Evolutionary conservation across 371 early-diverging fungal species (phyloP), one percentile per base, ranked within the genome.

Genomic region (Mortierella sp.): DNA sequence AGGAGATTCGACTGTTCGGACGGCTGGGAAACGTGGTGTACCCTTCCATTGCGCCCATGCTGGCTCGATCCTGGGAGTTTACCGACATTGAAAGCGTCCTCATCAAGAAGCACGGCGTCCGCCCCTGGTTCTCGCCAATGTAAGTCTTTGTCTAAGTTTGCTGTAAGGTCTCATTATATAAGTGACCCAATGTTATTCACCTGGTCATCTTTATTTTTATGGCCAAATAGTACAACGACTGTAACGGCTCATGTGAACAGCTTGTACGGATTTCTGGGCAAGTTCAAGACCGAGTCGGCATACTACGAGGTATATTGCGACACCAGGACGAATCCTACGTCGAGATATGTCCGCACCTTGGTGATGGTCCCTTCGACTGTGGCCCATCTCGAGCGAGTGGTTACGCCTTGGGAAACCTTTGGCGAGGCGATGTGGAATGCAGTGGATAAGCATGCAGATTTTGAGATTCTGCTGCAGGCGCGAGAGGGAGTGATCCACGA

Each of bases 351-450:
- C 11, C 53, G 51, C 6, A 85, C 85, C 0, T 13, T 81, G 28
- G 72, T 85, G 48, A 78, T 71, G 0, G 76, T 85, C 5, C 79
- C 85, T 5, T 72, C 85, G 14, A 78, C 72, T 2, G 40, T 70
- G 13, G 85, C 85, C 40, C 59, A 76, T 21, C 72, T 85, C 14
- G 81, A 85, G 16, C 76, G 81, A 16, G 85, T 85, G 28, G 85
- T 85, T 19, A 78, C 81, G 16, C 85, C 85, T 2, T 85, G 85
- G 85, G 74, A 81, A 21, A 81, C 81, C 28, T 85, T 69, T 69
- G 79, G 78, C 0, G 81, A 77, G 28, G 85, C 81, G 44, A 81
- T 67, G 43, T 81, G 81, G 81, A 73, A 78, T 31, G 67, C 79
- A 9, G 50, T 85, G n/a, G 85, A 85, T 19, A 77, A 72, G 31